A percentile compares a stretch with the other conserved stretches of the same genome.
These are phyloP conservation scores for Marchantia polymorpha DNA, from an alignment of 225 moss, liverwort and hornwort genomes.

Conservation along the genomic window DNA sequence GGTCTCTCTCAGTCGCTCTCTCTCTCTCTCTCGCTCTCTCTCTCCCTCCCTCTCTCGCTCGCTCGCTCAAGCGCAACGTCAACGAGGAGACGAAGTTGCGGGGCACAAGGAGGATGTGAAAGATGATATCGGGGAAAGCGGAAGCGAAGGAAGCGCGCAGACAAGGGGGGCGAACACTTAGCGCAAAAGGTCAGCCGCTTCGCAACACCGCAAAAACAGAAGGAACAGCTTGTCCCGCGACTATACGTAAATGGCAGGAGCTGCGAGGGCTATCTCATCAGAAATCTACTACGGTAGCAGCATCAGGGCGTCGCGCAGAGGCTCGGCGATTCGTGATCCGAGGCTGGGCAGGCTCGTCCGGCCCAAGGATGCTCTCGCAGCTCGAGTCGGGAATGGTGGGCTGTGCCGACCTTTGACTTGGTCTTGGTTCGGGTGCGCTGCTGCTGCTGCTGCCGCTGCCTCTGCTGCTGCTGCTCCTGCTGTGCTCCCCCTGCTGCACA, in stretches of 20 bases:
- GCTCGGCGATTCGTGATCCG: background rate
- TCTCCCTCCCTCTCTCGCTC: background rate
- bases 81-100: conserved; percentile 4
- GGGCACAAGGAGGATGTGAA: background rate
- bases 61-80: background rate
- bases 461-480: background rate
- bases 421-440: conserved; percentile 20
- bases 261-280: conserved; percentile 2
- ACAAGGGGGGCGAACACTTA: conserved; percentile 1
- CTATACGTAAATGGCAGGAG: conserved; percentile 13
- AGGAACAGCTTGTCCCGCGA: background rate
- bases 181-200: background rate
- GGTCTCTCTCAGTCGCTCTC: background rate
- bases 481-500: conserved; percentile 10
- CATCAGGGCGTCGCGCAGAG: background rate
- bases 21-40: no score
- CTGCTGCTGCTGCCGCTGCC: background rate
- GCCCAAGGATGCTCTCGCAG: background rate
- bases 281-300: conserved; percentile 1
- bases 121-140: background rate
- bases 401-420: conserved; percentile 26
- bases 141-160: background rate
- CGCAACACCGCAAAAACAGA: conserved; percentile 8
- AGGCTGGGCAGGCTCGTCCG: conserved; percentile 19
- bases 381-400: conserved; percentile 10